Base-by-base conservation (phyloP, 2,329 filamentous ascomycete genomes). In the Paracorniculantispora psalliotae region DNA sequence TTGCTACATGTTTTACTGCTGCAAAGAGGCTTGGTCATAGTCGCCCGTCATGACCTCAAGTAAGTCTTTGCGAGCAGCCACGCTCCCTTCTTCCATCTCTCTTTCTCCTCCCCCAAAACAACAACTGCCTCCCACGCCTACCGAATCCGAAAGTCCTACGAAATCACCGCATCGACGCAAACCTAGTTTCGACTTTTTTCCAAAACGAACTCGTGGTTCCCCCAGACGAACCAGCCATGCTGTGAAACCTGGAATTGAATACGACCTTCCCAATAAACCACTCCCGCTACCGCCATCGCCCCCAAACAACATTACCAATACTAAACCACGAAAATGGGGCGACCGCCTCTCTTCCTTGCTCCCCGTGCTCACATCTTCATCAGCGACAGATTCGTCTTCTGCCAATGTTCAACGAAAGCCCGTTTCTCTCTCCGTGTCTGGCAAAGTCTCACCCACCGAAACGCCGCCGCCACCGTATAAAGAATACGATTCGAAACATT, bases 11-110 rank as follows among this genome's bases (percentile, higher is more conserved):
- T 37, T 53, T 41, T 59, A 23, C 35, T 52, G 53, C 30, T 65
- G 66, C 65, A 66, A 66, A 43, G 67, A 63, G 64, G 59, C 68
- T 67, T 63, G 61, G 64, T 69, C 65, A 67, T 67, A 60, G 55
- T 68, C 69, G 67, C 71, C 71, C 72, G 73, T 66, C 65, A 78
- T 78, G 75, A 72, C 75, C 69, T 76, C 76, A 67, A 74, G 73
- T 75, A 79, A 77, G 75, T 77, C 73, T 62, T 69, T 72, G 66
- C 69, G 73, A 68, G 70, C 71, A 56, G 69, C 70, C 60, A 65
- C 71, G 57, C 67, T 76, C 63, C 68, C 71, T 44, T 25, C 28
- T 55, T 71, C 71, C 60, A 61, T 71, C 62, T 73, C 73, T 63
- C 70, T 76, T 66, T 68, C 68, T 62, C 65, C 67, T 59, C 61